These are phyloP conservation scores for Euptelea pleiosperma DNA, from an alignment of 164 flowering plant species.

Conservation along the genomic window DNA sequence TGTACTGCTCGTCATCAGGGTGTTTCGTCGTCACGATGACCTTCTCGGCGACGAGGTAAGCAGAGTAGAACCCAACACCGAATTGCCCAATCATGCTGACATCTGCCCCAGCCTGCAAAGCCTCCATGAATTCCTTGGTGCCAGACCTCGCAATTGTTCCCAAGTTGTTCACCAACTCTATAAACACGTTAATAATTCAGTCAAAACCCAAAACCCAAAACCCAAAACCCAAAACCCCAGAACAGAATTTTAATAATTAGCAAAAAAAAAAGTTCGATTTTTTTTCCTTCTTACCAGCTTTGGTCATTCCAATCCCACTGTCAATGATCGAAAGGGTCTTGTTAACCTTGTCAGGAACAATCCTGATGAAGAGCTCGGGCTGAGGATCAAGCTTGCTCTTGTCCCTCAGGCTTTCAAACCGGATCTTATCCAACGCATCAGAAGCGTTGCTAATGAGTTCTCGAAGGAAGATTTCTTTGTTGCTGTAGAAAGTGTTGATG, in stretches of 20 bases:
- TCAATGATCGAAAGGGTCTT: conserved; percentile 66
- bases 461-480: conserved; percentile 84
- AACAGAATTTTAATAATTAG: too few species aligned
- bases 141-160: conserved; percentile 72
- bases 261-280: too few species aligned
- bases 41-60: conserved; percentile 62
- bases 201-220: neutral
- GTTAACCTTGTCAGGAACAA: conserved; percentile 63
- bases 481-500: conserved; percentile 81
- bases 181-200: neutral
- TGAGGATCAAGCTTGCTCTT: conserved; percentile 70
- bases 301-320: conserved; percentile 68
- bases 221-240: neutral
- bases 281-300: conserved; percentile 38
- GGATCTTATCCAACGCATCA: conserved; percentile 71
- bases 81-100: conserved; percentile 75
- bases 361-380: conserved; percentile 63
- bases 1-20: conserved; percentile 65
- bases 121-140: conserved; percentile 76
- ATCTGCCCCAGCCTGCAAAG: conserved; percentile 64
- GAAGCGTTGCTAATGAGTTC: conserved; percentile 80
- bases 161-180: conserved; percentile 66
- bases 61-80: conserved; percentile 67
- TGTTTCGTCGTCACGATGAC: conserved; percentile 69
- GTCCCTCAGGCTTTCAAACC: conserved; percentile 62